A percentile compares a stretch with the other conserved stretches of the same genome.
These are phyloP conservation scores for Cardamine resedifolia DNA, from an alignment of 345 rosid species.

Conservation along the genomic window DNA sequence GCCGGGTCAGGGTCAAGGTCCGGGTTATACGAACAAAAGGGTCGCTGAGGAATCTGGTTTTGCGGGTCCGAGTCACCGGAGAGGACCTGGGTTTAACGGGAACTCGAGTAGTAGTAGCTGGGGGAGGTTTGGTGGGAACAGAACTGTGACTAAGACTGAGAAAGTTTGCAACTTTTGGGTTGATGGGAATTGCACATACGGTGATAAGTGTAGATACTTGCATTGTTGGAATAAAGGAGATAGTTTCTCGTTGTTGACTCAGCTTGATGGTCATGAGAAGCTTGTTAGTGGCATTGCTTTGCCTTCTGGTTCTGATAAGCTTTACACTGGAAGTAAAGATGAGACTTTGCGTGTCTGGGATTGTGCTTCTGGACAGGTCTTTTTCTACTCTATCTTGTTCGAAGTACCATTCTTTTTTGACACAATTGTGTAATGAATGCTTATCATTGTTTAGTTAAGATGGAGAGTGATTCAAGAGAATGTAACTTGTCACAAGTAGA, in stretches of 20 bases:
- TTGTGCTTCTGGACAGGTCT: conserved; percentile 94
- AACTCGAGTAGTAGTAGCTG: conserved; percentile 39
- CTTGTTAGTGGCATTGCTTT: conserved; percentile 81
- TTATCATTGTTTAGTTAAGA: neutral
- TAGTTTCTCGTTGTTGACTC: conserved; percentile 63
- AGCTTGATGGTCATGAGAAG: conserved; percentile 90
- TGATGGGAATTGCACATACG: conserved; percentile 75
- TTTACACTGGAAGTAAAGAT: conserved; percentile 87
- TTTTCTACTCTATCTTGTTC: conserved; percentile 1
- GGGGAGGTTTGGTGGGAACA: conserved; percentile 64
- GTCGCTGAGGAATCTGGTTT: conserved; percentile 64
- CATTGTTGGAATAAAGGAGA: conserved; percentile 96
- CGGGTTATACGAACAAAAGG: conserved; percentile 58
- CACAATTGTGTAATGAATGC: neutral
- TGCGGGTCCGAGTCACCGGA: conserved; percentile 53
- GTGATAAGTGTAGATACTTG: conserved; percentile 75
- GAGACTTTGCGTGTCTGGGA: conserved; percentile 90
- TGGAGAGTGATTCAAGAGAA: neutral
- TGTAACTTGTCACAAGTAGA: neutral
- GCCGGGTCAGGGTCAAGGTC: conserved; percentile 28
- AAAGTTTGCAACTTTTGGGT: conserved; percentile 84
- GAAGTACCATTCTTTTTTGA: neutral
- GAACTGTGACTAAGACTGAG: conserved; percentile 57
- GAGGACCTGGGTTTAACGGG: conserved; percentile 53
- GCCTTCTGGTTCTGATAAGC: conserved; percentile 85